These are phyloP conservation scores for Chrysopogon serrulatus DNA, from an alignment of 176 grass and related monocot species.

Conservation along the genomic window DNA sequence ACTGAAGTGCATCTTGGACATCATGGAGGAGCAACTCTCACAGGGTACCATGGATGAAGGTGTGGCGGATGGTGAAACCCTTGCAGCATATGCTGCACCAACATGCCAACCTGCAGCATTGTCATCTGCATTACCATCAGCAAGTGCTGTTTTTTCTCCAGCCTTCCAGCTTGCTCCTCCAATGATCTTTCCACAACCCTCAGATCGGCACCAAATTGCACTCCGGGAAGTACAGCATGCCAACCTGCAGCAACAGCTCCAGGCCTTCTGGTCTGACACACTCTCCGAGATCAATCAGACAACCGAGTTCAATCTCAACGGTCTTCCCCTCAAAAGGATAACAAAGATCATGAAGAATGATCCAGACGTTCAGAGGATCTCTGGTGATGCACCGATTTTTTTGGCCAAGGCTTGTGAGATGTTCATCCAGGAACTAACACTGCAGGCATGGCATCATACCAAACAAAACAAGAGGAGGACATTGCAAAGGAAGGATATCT, in stretches of 20 bases:
- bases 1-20: too few relatives aligned
- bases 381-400: not conserved
- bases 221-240: constrained; percentile 36
- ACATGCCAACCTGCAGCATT: too few relatives aligned
- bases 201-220: constrained; percentile 39
- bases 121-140: constrained; percentile 19
- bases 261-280: not conserved
- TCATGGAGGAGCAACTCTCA: too few relatives aligned
- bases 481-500: not conserved
- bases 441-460: constrained; percentile 10
- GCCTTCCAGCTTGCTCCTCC: constrained; percentile 4
- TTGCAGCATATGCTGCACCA: too few relatives aligned
- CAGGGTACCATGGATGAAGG: too few relatives aligned
- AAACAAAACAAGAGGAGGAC: constrained; percentile 6
- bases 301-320: constrained; percentile 7
- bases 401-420: constrained; percentile 20
- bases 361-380: not conserved
- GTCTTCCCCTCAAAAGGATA: not conserved
- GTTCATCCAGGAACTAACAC: constrained; percentile 15
- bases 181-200: not conserved
- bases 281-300: not conserved
- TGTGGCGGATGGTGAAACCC: not conserved
- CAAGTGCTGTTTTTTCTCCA: constrained; percentile 6
- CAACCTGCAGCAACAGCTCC: constrained; percentile 17
- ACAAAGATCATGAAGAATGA: constrained; percentile 26